Base-by-base conservation (phyloP, 352 stramenopile genomes). In the Pythium monospermum region DNA sequence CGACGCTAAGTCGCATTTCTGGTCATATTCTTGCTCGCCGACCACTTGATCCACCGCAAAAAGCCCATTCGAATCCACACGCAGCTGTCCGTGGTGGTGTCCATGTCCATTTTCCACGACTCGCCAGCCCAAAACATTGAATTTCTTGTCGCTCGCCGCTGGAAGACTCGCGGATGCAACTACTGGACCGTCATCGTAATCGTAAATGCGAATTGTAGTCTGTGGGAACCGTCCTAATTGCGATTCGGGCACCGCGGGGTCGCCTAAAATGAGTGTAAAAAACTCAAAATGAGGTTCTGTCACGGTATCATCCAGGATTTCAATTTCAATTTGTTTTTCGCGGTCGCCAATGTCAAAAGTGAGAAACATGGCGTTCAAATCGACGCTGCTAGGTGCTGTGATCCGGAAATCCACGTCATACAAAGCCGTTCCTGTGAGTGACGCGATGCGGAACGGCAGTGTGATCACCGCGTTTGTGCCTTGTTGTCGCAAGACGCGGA, bases 21-120 rank as follows among this genome's bases (percentile, higher is more conserved):
- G 55, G 42, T 90, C 55, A 55, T 90, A 90, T 50, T 90, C 79
- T 4, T 49, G 58, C 16, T 82, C 66, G 15, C 72, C 76, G 28
- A 87, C 53, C 10, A 85, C 54, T 4, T 76, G 66, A 35, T 90
- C 79, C 6, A 85, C 62, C 0, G 69, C 69, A 43, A 84, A 88
- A 4, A 83, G 35, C 0, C 76, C 79, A 16, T 70, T 88, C 6
- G 38, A 52, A 51, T 85, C 76, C 2, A 82, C 50, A 12, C 79
- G 75, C 1, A 85, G 36, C 12, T 46, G 44, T 1, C 36, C 49
- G 26, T 38, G 47, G 0, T 28, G 36, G 13, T 58, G 60, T n/a
- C n/a, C n/a, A n/a, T 30, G 41, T 6, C 76, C 73, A 40, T 90
- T 90, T 7, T 66, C 71, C 1, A 80, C 66, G 1, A 85, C 61